Evolutionary conservation across 805 yeast species (phyloP), one percentile per base, ranked within the genome.

Genomic region (Priceomyces medius): DNA sequence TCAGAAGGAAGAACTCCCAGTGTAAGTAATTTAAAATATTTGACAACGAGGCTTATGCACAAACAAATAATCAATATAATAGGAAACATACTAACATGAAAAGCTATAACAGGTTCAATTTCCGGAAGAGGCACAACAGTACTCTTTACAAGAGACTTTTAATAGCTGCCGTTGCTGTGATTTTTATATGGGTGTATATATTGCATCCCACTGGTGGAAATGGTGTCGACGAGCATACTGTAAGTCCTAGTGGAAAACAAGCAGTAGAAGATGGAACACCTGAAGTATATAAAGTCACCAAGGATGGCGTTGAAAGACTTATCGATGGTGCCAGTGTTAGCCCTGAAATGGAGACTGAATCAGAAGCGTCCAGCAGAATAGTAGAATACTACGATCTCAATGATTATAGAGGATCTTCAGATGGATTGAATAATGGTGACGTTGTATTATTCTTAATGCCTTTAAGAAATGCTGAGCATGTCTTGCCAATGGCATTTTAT

Each of bases 401-500:
- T 42, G 72, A 78, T 29, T 85, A 70, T 53, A 64, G 58, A 36
- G 90, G 89, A 2, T 49, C 74, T 1, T 54, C 71, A 1, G 64
- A 70, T 31, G 88, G 86, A 12, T 59, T 58, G 12, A 54, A 49
- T 7, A 60, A 73, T 13, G 76, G 79, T 10, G 95, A 88, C 47
- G 76, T 80, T 36, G 80, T 88, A 10, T 64, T 88, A 42, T 64
- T 88, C 38, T 71, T 83, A 46, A 76, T 88, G 55, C 96, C 96
- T 7, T 65, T 88, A 46, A 71, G 95, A 61, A 83, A 88, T 54
- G 95, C 96, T 0, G 85, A 79, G 52, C 70, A 75, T 20, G 90
- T 85, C 16, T 64, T 88, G 46, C 89, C 93, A 9, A 70, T 87
- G 70, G 88, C 89, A 74, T 87, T 88, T 66, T 82, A 83, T 54